Conservation (phyloP, 345 rosid species). For the Brassica cretica region DNA sequence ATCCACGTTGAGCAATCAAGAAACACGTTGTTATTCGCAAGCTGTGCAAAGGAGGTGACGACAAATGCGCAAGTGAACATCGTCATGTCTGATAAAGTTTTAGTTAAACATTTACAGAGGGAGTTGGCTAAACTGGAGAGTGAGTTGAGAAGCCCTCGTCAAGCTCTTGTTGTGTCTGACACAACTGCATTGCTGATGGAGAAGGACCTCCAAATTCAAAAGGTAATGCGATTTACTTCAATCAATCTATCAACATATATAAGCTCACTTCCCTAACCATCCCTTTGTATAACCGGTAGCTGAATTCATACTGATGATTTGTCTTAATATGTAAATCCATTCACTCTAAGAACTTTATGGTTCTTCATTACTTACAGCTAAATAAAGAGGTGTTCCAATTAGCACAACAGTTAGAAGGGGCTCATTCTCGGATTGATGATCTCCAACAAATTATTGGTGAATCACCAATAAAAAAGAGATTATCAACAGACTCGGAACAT, state of each 20-base stretch:
- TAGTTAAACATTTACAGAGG: slow-evolving; percentile 86
- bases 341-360: slow-evolving; percentile 20
- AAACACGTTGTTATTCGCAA: slow-evolving; percentile 89
- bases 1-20: slow-evolving; percentile 92
- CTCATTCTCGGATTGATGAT: slow-evolving; percentile 62
- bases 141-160: slow-evolving; percentile 58
- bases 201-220: slow-evolving; percentile 77
- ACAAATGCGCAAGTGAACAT: slow-evolving; percentile 90
- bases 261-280: not conserved
- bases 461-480: slow-evolving; percentile 28
- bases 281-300: not conserved
- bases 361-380: slow-evolving; percentile 49
- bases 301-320: slow-evolving; percentile 6
- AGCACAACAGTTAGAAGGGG: slow-evolving; percentile 54
- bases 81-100: slow-evolving; percentile 81
- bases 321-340: not conserved
- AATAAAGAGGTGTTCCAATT: slow-evolving; percentile 58
- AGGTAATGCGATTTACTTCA: slow-evolving; percentile 48
- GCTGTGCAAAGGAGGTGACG: slow-evolving; percentile 91
- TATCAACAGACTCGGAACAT: slow-evolving; percentile 45
- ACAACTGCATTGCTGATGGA: slow-evolving; percentile 53
- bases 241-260: not conserved
- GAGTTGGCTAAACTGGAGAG: slow-evolving; percentile 87
- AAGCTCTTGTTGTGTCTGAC: slow-evolving; percentile 44
- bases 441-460: slow-evolving; percentile 46